These are phyloP conservation scores for Chlorophyllum brunneum DNA, from an alignment of 768 basidiomycete genomes.

Conservation along the genomic window DNA sequence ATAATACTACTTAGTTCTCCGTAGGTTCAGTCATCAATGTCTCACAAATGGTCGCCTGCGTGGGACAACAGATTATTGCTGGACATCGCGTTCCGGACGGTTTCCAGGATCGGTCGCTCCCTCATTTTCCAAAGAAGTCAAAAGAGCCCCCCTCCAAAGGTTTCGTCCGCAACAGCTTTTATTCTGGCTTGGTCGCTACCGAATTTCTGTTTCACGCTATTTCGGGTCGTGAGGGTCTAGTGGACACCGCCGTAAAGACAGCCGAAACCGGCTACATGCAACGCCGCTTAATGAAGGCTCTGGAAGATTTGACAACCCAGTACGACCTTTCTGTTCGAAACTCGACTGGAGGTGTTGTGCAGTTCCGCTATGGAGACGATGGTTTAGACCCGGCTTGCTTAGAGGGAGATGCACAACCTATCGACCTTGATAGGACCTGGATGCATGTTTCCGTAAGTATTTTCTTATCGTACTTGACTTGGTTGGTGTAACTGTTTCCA, in stretches of 20 bases:
- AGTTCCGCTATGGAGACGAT: slow-evolving; percentile 96
- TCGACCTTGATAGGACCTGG: slow-evolving; percentile 88
- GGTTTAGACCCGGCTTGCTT: slow-evolving; percentile 95
- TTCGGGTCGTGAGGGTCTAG: slow-evolving; percentile 95
- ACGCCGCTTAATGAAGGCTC: slow-evolving; percentile 95
- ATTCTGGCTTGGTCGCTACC: slow-evolving; percentile 83
- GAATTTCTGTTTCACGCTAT: slow-evolving; percentile 99
- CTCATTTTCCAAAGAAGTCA: slow-evolving; percentile 97
- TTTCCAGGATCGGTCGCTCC: slow-evolving; percentile 98
- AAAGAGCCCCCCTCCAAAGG: slow-evolving; percentile 96
- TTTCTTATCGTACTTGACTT: neutral
- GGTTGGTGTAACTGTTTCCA: neutral
- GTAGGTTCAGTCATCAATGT: slow-evolving; percentile 96
- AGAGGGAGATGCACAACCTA: slow-evolving; percentile 92
- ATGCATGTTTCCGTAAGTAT: slow-evolving; percentile 68
- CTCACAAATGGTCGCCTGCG: slow-evolving; percentile 99
- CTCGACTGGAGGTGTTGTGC: slow-evolving; percentile 91
- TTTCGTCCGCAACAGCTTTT: slow-evolving; percentile 98
- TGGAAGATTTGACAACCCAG: slow-evolving; percentile 94
- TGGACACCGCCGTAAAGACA: slow-evolving; percentile 99
- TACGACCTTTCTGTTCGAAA: slow-evolving; percentile 97
- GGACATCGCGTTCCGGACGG: slow-evolving; percentile 98
- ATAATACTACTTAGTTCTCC: neutral
- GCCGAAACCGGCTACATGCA: slow-evolving; percentile 99
- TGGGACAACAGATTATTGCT: slow-evolving; percentile 98